These are phyloP conservation scores for Aspergillus sclerotioniger DNA, from an alignment of 495 filamentous ascomycete genomes.

Conservation along the genomic window DNA sequence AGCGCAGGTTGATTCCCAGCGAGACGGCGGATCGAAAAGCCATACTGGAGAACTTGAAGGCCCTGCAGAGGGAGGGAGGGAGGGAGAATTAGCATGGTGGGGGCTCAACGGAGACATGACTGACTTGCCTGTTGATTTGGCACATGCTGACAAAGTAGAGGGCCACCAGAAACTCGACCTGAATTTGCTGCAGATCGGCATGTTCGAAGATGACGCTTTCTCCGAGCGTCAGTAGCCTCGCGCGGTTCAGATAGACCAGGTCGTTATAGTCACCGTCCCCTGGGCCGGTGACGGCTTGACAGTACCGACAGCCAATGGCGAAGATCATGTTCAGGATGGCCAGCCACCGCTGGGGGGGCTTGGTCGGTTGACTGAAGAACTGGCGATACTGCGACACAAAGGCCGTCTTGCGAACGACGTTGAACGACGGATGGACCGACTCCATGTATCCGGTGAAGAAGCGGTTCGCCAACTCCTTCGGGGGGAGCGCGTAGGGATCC, in stretches of 20 bases:
- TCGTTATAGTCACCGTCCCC: constrained; percentile 44
- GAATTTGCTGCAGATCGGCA: constrained; percentile 58
- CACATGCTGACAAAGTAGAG: constrained; percentile 59
- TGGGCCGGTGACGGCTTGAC: constrained; percentile 40
- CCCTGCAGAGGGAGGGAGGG: too few species aligned
- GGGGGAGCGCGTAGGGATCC: constrained; percentile 51
- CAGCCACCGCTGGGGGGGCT: constrained; percentile 48
- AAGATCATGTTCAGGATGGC: constrained; percentile 64
- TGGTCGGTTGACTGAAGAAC: constrained; percentile 26
- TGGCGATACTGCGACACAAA: constrained; percentile 43
- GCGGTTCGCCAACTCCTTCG: constrained; percentile 46
- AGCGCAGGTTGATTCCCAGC: constrained; percentile 60
- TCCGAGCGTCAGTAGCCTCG: constrained; percentile 52
- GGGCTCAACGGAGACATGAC: background rate
- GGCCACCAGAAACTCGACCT: constrained; percentile 51
- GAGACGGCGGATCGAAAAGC: constrained; percentile 57
- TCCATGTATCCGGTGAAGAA: constrained; percentile 56
- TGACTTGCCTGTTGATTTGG: constrained; percentile 58
- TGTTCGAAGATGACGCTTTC: constrained; percentile 52
- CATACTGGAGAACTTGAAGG: constrained; percentile 59
- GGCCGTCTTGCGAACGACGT: constrained; percentile 46
- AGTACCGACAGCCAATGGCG: constrained; percentile 55
- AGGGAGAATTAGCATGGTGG: background rate
- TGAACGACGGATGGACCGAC: constrained; percentile 56
- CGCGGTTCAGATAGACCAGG: constrained; percentile 55